These are phyloP conservation scores for Phaffomyces antillensis DNA, from an alignment of 805 yeast species.

Conservation along the genomic window DNA sequence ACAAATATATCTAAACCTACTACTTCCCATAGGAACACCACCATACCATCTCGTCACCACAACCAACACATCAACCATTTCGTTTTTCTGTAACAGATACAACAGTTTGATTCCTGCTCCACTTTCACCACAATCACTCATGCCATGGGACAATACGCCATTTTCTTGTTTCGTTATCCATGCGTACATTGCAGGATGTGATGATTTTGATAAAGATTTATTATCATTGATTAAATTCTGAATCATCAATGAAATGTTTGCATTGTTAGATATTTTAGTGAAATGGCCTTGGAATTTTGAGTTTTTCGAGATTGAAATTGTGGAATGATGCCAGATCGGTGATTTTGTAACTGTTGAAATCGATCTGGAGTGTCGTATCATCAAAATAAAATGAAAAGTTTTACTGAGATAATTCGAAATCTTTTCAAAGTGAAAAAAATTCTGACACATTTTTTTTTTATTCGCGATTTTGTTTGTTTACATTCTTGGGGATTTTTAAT, in stretches of 20 bases:
- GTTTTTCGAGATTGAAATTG: slow-evolving; percentile 34
- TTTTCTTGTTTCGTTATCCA: slow-evolving; percentile 46
- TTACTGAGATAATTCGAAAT: no score
- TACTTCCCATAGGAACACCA: slow-evolving; percentile 66
- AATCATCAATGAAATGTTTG: not conserved
- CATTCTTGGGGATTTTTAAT: no score
- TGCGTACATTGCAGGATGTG: slow-evolving; percentile 70
- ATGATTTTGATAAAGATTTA: slow-evolving; percentile 46
- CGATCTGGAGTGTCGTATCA: no score
- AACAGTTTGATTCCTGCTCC: slow-evolving; percentile 64
- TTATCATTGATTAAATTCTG: slow-evolving; percentile 34
- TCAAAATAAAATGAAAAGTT: no score
- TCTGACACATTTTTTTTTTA: no score
- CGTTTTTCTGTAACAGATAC: slow-evolving; percentile 43
- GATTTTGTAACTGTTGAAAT: no score
- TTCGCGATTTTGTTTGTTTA: no score
- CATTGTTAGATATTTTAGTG: slow-evolving; percentile 26
- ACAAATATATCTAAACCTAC: slow-evolving; percentile 62
- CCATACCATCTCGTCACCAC: slow-evolving; percentile 82
- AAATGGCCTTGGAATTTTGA: slow-evolving; percentile 66
- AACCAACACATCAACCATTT: slow-evolving; percentile 47
- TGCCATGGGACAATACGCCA: slow-evolving; percentile 42
- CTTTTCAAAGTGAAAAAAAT: no score
- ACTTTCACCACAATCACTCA: slow-evolving; percentile 63
- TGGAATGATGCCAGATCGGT: no score